Conservation (phyloP, 306 rosid genomes). For the Cucumis hystrix region DNA sequence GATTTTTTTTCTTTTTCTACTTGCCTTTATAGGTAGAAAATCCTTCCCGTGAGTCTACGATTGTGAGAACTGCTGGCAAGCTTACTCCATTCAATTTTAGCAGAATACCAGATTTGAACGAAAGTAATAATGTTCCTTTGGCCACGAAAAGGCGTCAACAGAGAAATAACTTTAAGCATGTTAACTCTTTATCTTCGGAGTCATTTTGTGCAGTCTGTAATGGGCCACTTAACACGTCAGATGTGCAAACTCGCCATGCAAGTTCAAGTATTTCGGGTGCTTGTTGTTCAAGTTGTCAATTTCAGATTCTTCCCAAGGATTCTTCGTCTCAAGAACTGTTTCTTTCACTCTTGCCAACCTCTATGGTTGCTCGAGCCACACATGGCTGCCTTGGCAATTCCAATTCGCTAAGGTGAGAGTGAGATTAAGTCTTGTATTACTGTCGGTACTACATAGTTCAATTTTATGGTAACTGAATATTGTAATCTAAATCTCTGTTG, state of each 20-base stretch:
- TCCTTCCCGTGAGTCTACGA: constrained; percentile 84
- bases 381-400: constrained; percentile 23
- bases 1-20: background rate
- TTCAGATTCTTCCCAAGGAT: constrained; percentile 79
- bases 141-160: constrained; percentile 76
- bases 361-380: constrained; percentile 38
- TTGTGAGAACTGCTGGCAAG: constrained; percentile 92
- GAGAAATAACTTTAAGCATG: constrained; percentile 60
- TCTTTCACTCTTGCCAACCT: constrained; percentile 35
- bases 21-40: constrained; percentile 57
- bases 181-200: constrained; percentile 65
- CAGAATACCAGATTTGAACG: constrained; percentile 58
- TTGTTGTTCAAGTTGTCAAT: constrained; percentile 75
- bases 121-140: constrained; percentile 49
- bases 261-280: constrained; percentile 22
- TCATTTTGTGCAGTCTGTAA: constrained; percentile 69
- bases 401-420: constrained; percentile 57
- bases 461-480: background rate
- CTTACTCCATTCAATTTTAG: constrained; percentile 87
- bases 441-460: background rate
- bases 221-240: constrained; percentile 65
- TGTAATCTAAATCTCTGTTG: background rate
- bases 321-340: constrained; percentile 32
- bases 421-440: constrained; percentile 13
- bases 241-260: constrained; percentile 25